Evolutionary conservation across 2,329 filamentous ascomycete genomes (phyloP).

Genomic region (Cladosporium cucumerinum): DNA sequence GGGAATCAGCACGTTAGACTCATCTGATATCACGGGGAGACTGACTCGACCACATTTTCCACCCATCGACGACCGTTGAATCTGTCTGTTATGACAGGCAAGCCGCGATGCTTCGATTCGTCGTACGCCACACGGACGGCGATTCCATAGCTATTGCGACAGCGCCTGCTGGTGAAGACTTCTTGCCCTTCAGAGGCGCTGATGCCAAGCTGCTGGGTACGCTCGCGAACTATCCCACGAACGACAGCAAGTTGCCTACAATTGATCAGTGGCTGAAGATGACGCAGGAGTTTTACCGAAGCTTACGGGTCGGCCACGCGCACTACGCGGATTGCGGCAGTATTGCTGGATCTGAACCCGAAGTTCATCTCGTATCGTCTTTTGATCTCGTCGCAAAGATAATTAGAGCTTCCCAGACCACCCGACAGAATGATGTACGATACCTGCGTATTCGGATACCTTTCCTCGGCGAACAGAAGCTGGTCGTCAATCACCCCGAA

Average conservation of each 20-base stretch:
- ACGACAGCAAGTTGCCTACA: constrained; percentile 18
- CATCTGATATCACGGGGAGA: background rate
- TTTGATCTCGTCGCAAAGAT: constrained; percentile 16
- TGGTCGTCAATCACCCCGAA: background rate
- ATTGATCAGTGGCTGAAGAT: background rate
- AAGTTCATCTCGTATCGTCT: constrained; percentile 16
- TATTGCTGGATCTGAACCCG: constrained; percentile 7
- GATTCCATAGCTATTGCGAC: constrained; percentile 22
- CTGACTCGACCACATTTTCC: background rate
- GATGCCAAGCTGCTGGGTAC: constrained; percentile 18
- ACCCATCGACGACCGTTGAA: constrained; percentile 1
- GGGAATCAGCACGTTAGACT: background rate
- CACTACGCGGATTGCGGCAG: background rate
- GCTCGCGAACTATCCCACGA: constrained; percentile 16
- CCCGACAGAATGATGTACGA: constrained; percentile 23
- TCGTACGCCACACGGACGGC: constrained; percentile 20
- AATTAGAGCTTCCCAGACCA: constrained; percentile 22
- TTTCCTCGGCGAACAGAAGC: background rate
- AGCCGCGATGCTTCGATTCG: constrained; percentile 16
- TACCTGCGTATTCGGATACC: background rate
- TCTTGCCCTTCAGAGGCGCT: constrained; percentile 2
- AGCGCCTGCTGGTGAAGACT: constrained; percentile 15
- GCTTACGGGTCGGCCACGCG: background rate
- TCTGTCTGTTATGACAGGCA: constrained; percentile 1
- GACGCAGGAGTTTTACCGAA: background rate